A percentile compares a stretch with the other conserved stretches of the same genome.
Conservation (phyloP, 2,329 filamentous ascomycete genomes). For the Cephalotrichum gorgonifer region DNA sequence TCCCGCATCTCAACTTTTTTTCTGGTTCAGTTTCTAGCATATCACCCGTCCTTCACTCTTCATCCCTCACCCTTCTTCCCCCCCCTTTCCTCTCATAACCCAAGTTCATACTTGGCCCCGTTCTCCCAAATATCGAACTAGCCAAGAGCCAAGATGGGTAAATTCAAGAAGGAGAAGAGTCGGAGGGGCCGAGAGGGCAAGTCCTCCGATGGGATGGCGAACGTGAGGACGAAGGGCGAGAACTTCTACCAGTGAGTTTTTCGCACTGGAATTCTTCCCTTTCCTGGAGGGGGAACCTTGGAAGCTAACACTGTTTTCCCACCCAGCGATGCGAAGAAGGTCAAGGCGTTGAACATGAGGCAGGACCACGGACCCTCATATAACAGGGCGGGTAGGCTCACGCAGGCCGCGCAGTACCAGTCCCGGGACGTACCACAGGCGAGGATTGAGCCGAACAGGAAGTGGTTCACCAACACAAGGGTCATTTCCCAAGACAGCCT, state of each 20-base stretch:
- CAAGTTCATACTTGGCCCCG: not conserved
- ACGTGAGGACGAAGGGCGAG: conserved; percentile 90
- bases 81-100: not conserved
- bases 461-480: conserved; percentile 90
- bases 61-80: not conserved
- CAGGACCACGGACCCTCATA: conserved; percentile 77
- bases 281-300: too few relatives aligned
- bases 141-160: conserved; percentile 58
- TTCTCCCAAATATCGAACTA: not conserved
- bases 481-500: conserved; percentile 78
- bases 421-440: conserved; percentile 72
- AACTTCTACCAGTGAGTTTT: conserved; percentile 78
- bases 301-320: not conserved
- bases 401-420: conserved; percentile 75
- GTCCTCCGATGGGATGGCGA: conserved; percentile 74
- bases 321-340: conserved; percentile 62
- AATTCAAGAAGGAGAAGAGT: conserved; percentile 80
- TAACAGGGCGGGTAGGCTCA: conserved; percentile 76
- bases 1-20: too few relatives aligned
- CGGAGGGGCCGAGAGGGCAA: conserved; percentile 81
- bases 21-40: too few relatives aligned
- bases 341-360: conserved; percentile 81
- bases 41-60: too few relatives aligned
- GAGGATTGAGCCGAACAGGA: conserved; percentile 87
- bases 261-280: too few relatives aligned